Percentiles rank a stretch among this genome's conserved stretches.
Conservation (phyloP, 352 stramenopile species). For the Pythium pyrilobum region DNA sequence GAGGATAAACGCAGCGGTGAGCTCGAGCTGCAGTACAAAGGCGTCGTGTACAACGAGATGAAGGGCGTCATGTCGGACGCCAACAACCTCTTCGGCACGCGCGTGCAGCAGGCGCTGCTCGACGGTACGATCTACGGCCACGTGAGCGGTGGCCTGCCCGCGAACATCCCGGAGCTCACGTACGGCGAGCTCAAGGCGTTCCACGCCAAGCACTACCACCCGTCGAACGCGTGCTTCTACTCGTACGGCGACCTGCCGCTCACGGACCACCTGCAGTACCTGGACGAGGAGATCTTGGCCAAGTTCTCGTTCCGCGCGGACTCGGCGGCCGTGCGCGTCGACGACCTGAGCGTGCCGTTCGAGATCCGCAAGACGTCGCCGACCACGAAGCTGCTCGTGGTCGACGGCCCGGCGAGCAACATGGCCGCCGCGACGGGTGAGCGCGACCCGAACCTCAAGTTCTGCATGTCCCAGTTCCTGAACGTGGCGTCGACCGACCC, state of each 20-base stretch:
- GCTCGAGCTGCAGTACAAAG: constrained; percentile 66
- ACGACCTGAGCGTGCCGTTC: constrained; percentile 28
- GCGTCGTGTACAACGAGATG: constrained; percentile 99
- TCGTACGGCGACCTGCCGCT: constrained; percentile 86
- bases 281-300: constrained; percentile 61
- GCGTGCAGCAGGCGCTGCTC: constrained; percentile 90
- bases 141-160: constrained; percentile 73
- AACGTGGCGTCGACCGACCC: constrained; percentile 59
- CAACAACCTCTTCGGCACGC: constrained; percentile 90
- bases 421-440: constrained; percentile 31
- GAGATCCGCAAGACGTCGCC: constrained; percentile 18
- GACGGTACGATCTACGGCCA: constrained; percentile 83
- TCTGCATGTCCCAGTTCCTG: constrained; percentile 68
- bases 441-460: constrained; percentile 73
- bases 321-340: constrained; percentile 44
- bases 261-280: constrained; percentile 64
- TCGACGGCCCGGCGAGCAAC: constrained; percentile 56
- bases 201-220: constrained; percentile 84
- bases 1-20: constrained; percentile 26
- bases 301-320: constrained; percentile 58
- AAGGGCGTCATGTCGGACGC: constrained; percentile 97
- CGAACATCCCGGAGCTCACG: constrained; percentile 62
- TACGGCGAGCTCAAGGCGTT: constrained; percentile 78
- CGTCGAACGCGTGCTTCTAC: constrained; percentile 87
- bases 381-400: constrained; percentile 27